Evolutionary conservation across 2,329 filamentous ascomycete genomes (phyloP).

Genomic region (Allantophomopsis lycopodina): DNA sequence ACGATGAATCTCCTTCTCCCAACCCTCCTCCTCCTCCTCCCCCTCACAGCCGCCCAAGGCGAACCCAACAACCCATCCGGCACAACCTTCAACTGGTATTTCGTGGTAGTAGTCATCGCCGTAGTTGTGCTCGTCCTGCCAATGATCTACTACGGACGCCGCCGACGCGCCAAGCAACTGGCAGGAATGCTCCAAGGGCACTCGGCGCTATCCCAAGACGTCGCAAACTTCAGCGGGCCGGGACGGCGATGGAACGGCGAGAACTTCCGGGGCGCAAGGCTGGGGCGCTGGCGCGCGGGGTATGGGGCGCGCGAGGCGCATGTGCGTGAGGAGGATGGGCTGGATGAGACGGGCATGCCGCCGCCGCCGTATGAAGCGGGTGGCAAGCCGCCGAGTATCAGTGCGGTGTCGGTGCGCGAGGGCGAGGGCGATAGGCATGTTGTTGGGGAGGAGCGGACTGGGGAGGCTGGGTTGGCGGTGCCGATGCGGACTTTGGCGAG

Average conservation of each 20-base stretch:
- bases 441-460: background rate
- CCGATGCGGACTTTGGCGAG: background rate
- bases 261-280: too few species aligned
- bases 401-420: background rate
- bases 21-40: background rate
- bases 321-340: constrained; percentile 31
- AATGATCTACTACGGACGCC: constrained; percentile 29
- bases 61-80: constrained; percentile 5
- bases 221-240: constrained; percentile 7
- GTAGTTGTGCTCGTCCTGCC: constrained; percentile 25
- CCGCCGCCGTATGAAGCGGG: constrained; percentile 42
- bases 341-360: constrained; percentile 50
- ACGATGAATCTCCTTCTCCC: background rate
- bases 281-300: background rate
- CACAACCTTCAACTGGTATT: constrained; percentile 33
- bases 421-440: background rate
- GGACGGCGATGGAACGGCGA: background rate
- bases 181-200: constrained; percentile 9
- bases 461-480: background rate
- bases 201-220: constrained; percentile 17
- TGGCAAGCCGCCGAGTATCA: constrained; percentile 15
- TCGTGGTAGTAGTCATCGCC: constrained; percentile 34
- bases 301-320: constrained; percentile 6
- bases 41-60: constrained; percentile 2
- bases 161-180: constrained; percentile 11